Evolutionary conservation across 257 asterid genomes (phyloP), one percentile per base, ranked within the genome.

Genomic region (Solanum medicagineum): DNA sequence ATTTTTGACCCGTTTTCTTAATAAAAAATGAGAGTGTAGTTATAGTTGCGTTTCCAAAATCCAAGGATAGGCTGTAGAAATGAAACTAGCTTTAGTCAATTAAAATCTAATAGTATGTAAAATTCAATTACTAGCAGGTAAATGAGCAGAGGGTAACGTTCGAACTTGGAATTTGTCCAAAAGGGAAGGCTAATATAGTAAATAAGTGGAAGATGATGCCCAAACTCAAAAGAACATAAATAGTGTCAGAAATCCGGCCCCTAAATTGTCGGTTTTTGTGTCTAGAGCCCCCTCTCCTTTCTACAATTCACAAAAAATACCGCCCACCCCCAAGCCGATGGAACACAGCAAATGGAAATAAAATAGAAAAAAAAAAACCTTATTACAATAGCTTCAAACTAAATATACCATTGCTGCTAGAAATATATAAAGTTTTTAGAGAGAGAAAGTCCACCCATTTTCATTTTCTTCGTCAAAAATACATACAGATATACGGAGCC

Each of bases 251-350:
- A 24, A 11, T 2, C 13, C 10, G 36, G 20, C 40, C 22, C 49
- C 70, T 26, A 22, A 51, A 56, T 73, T 82, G 86, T 88, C 86
- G 85, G 85, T 65, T 85, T 87, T 89, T 42, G 89, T 74, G 85
- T 74, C 42, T 5, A 54, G 84, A 24, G 80, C 83, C 66, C 49
- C 45, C 55, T 36, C 22, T 60, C 1, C 7, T 8, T 45, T 69
- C 40, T 59, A 45, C 81, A 8, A 85, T 63, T 42, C 19, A 66
- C 60, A 71, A 87, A 53, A 47, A 53, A 22, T 32, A 81, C 79
- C 87, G 68, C 81, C 83, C 9, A 56, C 83, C 14, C 81, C 59
- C n/a, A 17, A n/a, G 5, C 45, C 24, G 15, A 42, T 47, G 60
- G 4, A 83, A 74, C 36, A 68, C 66, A 68, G 6, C 53, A 83